Evolutionary conservation across 306 rosid genomes (phyloP), one percentile per base, ranked within the genome.

Genomic region (Vigna unguiculata): DNA sequence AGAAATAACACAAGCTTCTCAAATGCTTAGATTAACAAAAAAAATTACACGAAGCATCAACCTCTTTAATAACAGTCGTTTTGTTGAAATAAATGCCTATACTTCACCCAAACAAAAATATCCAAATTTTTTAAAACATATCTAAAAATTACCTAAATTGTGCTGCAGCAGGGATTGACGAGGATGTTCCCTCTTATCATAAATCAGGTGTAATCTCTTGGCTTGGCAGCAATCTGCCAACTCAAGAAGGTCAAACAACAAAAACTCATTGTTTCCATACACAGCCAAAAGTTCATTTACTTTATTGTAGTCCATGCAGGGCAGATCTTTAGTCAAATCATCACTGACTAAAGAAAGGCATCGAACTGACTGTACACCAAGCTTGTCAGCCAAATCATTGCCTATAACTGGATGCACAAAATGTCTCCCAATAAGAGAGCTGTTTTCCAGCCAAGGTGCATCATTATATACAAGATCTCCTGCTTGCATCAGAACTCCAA

Each of bases 211-310:
- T 65, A 94, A 80, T 77, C 86, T 94, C 85, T 78, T 88, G 77
- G 98, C 93, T 64, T 87, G 84, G 88, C 98, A 94, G 85, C 97
- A 89, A 83, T 94, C 98, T 78, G 98, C 98, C 85, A 94, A 86
- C 87, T 94, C 98, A 78, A 94, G 93, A 76, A 94, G 95, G 84
- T 94, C 98, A 82, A 92, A 94, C 74, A 91, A 71, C 85, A 94
- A 75, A 80, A 85, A 87, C 70, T 94, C 96, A 32, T 59, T 83
- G 84, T 87, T 88, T 78, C 97, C 98, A 70, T 90, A 90, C 79
- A 80, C 77, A 24, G 82, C 78, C 87, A 90, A 81, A 80, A 94
- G 94, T 75, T 94, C 98, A 38, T 82, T 88, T 71, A 94, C 90
- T 90, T 88, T 92, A 72, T 89, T 83, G 78, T 84, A 83, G 72